Percentiles rank a stretch among this genome's conserved stretches.
phyloP scores from a whole-genome alignment of 176 grass and related monocot species.

The Musa acuminata region DNA sequence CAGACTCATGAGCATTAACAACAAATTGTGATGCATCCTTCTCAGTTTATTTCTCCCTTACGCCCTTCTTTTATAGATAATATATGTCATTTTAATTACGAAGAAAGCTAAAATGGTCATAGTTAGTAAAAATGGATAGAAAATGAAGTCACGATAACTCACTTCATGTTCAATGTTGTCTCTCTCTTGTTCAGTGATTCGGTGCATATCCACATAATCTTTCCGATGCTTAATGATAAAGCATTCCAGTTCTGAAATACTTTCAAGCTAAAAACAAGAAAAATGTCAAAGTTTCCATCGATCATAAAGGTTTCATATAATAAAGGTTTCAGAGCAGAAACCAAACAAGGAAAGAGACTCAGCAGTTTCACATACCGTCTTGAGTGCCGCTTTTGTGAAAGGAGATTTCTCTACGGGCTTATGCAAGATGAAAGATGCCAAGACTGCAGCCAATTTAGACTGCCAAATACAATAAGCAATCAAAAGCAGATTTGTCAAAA shows the following conservation, averaged over 20 bases:
- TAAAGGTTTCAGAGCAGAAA: not conserved
- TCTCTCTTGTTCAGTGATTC: constrained; percentile 86
- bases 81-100: not conserved
- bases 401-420: constrained; percentile 47
- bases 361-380: constrained; percentile 40
- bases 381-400: constrained; percentile 73
- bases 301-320: not conserved
- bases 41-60: no score
- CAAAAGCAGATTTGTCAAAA: not conserved
- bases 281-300: not conserved
- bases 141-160: constrained; percentile 16
- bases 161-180: constrained; percentile 98
- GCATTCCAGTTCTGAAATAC: constrained; percentile 61
- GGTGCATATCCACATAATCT: constrained; percentile 80
- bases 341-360: not conserved
- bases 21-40: no score
- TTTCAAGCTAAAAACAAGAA: constrained; percentile 58
- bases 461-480: constrained; percentile 21
- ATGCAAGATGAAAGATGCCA: constrained; percentile 83
- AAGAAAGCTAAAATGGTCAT: not conserved
- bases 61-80: no score
- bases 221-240: constrained; percentile 81
- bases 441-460: constrained; percentile 59
- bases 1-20: no score
- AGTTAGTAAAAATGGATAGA: not conserved